Evolutionary conservation across 169 alveolate genomes (phyloP).

Genomic region (Plasmodium sp.): DNA sequence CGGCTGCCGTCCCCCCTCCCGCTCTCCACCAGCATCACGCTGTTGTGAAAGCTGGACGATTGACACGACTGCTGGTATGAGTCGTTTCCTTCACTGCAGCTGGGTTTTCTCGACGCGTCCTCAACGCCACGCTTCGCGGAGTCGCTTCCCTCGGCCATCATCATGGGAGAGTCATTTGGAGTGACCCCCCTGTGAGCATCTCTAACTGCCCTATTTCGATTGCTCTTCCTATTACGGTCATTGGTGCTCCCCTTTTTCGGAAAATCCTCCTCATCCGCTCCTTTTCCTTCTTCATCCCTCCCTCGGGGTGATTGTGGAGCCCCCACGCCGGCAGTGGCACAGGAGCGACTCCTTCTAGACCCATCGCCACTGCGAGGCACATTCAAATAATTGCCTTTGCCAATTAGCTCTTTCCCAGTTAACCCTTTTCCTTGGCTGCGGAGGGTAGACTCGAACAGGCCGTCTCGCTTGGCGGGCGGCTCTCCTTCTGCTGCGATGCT

Average conservation of each 20-base stretch:
- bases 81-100: background rate
- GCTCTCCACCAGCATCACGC: background rate
- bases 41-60: background rate
- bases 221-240: background rate
- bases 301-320: background rate
- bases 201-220: background rate
- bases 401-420: background rate
- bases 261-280: background rate
- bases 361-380: background rate
- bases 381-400: background rate
- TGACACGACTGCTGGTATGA: background rate
- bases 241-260: background rate
- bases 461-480: background rate
- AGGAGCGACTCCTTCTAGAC: background rate
- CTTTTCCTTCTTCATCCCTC: background rate
- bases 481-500: background rate
- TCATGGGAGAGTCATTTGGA: background rate
- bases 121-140: background rate
- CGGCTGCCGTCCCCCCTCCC: background rate
- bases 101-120: background rate
- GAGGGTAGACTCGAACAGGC: background rate
- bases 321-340: background rate
- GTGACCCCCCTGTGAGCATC: background rate
- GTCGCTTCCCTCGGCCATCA: background rate
- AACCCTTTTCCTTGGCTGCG: background rate